Evolutionary conservation across 768 basidiomycete genomes (phyloP), one percentile per base, ranked within the genome.

Genomic region (Naganishia antarctica): DNA sequence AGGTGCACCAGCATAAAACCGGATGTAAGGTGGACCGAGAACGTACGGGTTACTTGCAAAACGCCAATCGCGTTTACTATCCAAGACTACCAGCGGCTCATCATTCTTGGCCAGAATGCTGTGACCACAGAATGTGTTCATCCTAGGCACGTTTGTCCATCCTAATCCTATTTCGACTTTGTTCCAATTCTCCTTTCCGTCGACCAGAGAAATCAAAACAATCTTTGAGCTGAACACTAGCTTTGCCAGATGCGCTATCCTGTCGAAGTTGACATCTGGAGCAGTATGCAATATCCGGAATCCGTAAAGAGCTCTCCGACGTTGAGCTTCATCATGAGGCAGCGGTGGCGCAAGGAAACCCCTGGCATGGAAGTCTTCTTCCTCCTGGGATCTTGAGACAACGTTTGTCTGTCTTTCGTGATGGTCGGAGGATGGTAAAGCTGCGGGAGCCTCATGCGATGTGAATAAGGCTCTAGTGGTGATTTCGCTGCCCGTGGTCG

Each of bases 1-100:
- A 4, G 91, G 91, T 28, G 90, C 90, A 16, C 90, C 92, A 3
- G 92, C 93, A 73, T 92, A 94, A 76, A 97, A 97, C 21, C 90
- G 83, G 31, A 91, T 82, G 64, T 84, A 74, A 5, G 90, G 88
- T 29, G 80, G 70, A 4, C 84, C 86, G 1, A 76, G 80, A 41
- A 90, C 88, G 60, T 87, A 70, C 66, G 91, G 91, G 75, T 90
- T 91, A 68, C 84, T 84, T 8, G 83, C 81, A 74, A 97, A 96
- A 28, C 92, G 82, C 92, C 92, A 97, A 76, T 96, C 93, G 31
- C 82, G 76, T 23, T 76, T 80, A 0, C 90, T 82, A 74, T 97
- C 90, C 23, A 91, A 79, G 5, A 97, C 78, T 12, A 97, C 85
- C 78, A 88, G 86, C 0, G 92, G 91, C 71, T 97, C 93, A 66